Conservation (phyloP, 352 stramenopile species). For the Phytophthora colocasiae region DNA sequence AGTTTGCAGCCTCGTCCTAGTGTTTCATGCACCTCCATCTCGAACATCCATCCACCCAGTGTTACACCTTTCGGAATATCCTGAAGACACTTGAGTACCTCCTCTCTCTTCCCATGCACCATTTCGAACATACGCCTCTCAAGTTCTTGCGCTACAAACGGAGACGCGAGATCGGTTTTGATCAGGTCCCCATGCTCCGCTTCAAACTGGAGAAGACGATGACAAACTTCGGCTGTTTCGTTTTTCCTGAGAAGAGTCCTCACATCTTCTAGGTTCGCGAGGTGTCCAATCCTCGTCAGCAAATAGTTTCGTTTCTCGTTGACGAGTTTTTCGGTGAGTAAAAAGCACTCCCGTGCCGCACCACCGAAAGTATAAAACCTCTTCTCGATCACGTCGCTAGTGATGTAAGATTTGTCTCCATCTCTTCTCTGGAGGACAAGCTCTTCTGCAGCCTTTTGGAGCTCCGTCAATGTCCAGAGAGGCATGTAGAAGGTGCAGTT, state of each 20-base stretch:
- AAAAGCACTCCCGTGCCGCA: neutral
- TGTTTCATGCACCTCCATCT: neutral
- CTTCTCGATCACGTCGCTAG: neutral
- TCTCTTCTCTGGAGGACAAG: neutral
- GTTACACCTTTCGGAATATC: neutral
- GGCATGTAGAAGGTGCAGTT: neutral
- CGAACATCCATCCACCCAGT: neutral
- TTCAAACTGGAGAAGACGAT: neutral
- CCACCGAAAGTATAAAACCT: constrained; percentile 4
- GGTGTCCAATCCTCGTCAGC: neutral
- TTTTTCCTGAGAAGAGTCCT: neutral
- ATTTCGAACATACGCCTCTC: neutral
- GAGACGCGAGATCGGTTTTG: neutral
- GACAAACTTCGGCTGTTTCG: neutral
- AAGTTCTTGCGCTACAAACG: neutral
- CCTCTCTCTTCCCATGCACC: neutral
- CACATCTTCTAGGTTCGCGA: neutral
- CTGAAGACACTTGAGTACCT: neutral
- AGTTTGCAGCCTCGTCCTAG: neutral
- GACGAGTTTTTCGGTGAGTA: neutral
- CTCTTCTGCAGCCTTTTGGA: neutral
- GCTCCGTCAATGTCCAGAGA: neutral
- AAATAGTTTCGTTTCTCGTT: neutral
- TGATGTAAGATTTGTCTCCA: neutral
- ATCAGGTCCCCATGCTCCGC: neutral